Evolutionary conservation across 1,284 basidiomycete species (phyloP).

Genomic region (Trichosporon asahii): DNA sequence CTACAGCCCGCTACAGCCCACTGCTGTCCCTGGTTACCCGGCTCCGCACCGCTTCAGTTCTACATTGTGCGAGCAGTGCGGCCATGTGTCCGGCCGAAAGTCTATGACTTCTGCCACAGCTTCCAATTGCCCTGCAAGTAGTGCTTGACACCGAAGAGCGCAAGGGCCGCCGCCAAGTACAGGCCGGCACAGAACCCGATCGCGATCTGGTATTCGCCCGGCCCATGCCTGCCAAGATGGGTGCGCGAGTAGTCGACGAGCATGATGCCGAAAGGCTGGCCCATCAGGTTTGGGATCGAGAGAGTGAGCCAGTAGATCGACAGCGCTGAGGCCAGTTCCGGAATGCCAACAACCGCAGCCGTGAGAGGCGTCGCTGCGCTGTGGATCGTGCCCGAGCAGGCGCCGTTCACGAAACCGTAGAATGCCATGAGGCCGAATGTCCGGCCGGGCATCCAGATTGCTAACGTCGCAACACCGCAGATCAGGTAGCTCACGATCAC

Average conservation of each 20-base stretch:
- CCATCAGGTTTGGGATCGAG: constrained; percentile 45
- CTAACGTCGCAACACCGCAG: constrained; percentile 49
- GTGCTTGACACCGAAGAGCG: constrained; percentile 45
- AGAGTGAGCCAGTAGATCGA: constrained; percentile 50
- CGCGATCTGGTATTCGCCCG: constrained; percentile 47
- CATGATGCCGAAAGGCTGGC: constrained; percentile 51
- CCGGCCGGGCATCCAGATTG: constrained; percentile 52
- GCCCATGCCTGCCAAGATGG: constrained; percentile 39
- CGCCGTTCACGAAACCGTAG: constrained; percentile 51
- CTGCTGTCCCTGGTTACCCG: background rate
- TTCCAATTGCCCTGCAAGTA: constrained; percentile 44
- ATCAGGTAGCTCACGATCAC: constrained; percentile 49
- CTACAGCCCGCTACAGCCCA: background rate
- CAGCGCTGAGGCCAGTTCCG: constrained; percentile 50
- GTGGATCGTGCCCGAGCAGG: constrained; percentile 52
- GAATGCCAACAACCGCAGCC: constrained; percentile 49
- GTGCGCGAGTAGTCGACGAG: constrained; percentile 47
- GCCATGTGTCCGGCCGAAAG: constrained; percentile 2
- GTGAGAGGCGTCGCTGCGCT: constrained; percentile 44
- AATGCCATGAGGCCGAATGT: constrained; percentile 50
- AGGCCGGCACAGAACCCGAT: constrained; percentile 52
- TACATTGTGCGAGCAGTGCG: background rate
- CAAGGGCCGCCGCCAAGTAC: constrained; percentile 36
- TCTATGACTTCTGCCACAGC: constrained; percentile 20
- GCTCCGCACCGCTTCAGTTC: background rate